A percentile compares a stretch with the other conserved stretches of the same genome.
Conservation (phyloP, 805 yeast species). For the Monosporozyma siamensis region DNA sequence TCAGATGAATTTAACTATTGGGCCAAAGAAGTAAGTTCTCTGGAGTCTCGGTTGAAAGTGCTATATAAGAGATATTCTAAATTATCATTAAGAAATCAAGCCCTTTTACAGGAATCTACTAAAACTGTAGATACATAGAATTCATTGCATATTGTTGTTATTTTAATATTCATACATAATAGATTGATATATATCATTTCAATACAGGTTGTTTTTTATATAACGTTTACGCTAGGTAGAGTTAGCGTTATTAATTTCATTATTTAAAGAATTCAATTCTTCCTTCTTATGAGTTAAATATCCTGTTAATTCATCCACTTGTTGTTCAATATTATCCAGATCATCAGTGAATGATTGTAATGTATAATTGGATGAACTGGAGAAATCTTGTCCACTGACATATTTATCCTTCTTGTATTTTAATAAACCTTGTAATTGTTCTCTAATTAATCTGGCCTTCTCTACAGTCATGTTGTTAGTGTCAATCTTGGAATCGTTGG, state of each 20-base stretch:
- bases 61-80: constrained; percentile 10
- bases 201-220: no score
- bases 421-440: constrained; percentile 75
- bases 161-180: constrained; percentile 1
- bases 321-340: constrained; percentile 63
- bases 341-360: constrained; percentile 50
- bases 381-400: constrained; percentile 27
- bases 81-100: not conserved
- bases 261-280: constrained; percentile 46
- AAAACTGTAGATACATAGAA: no score
- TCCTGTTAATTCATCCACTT: constrained; percentile 62
- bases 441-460: constrained; percentile 29
- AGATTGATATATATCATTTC: no score
- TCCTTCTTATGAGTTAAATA: constrained; percentile 51
- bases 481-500: not conserved
- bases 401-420: constrained; percentile 64
- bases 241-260: constrained; percentile 29
- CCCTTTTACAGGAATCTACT: not conserved
- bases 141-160: no score
- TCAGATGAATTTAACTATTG: constrained; percentile 10
- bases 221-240: no score
- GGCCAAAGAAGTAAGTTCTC: constrained; percentile 8
- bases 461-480: constrained; percentile 5
- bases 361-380: constrained; percentile 23
- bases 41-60: constrained; percentile 1